Evolutionary conservation across 2,329 filamentous ascomycete genomes (phyloP), one percentile per base, ranked within the genome.

Genomic region (Sphaerulina musiva): DNA sequence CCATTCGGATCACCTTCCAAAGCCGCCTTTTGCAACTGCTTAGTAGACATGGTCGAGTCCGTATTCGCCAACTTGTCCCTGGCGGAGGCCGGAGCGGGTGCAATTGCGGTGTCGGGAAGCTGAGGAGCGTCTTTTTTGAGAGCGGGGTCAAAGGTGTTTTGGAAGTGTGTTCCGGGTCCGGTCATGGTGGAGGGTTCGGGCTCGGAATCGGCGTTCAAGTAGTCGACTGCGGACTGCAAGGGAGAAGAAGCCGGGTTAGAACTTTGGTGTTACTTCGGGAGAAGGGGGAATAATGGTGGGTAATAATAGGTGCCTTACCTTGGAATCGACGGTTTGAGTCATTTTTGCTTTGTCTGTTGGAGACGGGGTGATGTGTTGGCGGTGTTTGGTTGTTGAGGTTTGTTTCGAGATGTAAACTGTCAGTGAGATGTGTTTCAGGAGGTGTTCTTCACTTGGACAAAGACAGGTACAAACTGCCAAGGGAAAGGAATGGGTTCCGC

Each of bases 1-100:
- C 45, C 52, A 47, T 60, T 60, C n/a, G 59, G 59, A 45, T 60
- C 59, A 9, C 54, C 59, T 46, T 59, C 54, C 44, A 50, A 42
- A 9, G 57, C 57, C 11, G 58, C 58, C 34, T 58, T 45, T 47
- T 60, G 59, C 44, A 60, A 20, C 42, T 60, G 48, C 8, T 48
- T 50, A 11, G 59, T 60, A 6, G 56, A 55, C 58, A 58, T 58
- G 11, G 48, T 51, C 4, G 58, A 60, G 29, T 44, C 41, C 2
- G 59, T 60, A 5, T 53, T 26, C 10, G 49, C 32, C 9, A 60
- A 41, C 47, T 60, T 60, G 36, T 53, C 48, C 14, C 47, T 42
- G 1, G 58, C 52, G 17, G 49, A 46, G 26, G 52, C 20, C 6
- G 46, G 46, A 11, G 44, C 50, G 10, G 32, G 32, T 20, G 53